A percentile compares a stretch with the other conserved stretches of the same genome.
phyloP scores from a whole-genome alignment of 179 eudicot genomes.

The Patellifolia procumbens region DNA sequence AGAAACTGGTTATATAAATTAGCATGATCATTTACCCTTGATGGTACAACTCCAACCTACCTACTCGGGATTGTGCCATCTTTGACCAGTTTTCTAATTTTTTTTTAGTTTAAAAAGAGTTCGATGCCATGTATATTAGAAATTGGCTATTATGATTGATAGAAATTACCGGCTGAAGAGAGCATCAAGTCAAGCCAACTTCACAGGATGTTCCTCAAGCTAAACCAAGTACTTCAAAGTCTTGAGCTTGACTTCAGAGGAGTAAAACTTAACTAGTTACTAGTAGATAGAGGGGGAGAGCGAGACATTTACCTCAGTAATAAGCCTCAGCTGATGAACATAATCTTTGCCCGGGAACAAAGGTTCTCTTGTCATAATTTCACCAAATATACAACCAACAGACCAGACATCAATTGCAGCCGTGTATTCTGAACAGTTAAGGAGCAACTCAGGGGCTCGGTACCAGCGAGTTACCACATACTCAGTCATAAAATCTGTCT shows the following conservation, averaged over 20 bases:
- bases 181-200: conserved; percentile 18
- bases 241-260: conserved; percentile 19
- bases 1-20: background rate
- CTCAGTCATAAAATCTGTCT: conserved; percentile 56
- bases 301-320: conserved; percentile 41
- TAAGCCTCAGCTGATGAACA: conserved; percentile 50
- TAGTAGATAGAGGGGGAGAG: background rate
- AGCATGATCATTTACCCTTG: background rate
- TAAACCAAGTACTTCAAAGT: conserved; percentile 15
- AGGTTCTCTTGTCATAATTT: conserved; percentile 46
- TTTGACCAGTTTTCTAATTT: too few relatives aligned
- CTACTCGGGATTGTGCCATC: too few relatives aligned
- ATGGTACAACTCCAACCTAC: too few relatives aligned
- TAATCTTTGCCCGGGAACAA: conserved; percentile 52
- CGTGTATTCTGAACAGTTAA: conserved; percentile 54
- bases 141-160: background rate
- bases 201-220: conserved; percentile 21
- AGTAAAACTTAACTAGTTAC: background rate
- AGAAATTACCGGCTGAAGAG: conserved; percentile 22
- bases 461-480: conserved; percentile 71
- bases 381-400: conserved; percentile 50
- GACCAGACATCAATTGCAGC: conserved; percentile 63
- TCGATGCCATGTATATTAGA: background rate
- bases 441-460: conserved; percentile 53
- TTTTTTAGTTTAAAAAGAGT: too few relatives aligned